Conservation (phyloP, 2,329 filamentous ascomycete genomes). For the Rhytidhysteron rufulum region DNA sequence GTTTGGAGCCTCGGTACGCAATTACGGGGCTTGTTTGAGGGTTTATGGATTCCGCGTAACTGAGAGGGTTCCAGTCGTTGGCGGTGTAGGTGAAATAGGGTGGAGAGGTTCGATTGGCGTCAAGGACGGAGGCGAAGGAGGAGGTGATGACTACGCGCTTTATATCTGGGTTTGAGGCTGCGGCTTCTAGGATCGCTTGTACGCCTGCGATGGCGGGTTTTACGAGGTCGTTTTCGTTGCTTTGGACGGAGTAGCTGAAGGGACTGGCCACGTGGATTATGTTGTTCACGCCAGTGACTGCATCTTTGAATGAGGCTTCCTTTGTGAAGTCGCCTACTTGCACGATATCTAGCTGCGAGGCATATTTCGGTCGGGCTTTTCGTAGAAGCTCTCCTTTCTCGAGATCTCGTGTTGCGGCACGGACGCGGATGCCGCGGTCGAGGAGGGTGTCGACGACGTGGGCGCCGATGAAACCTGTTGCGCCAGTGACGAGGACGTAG, state of each 20-base stretch:
- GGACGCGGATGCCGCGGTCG: background rate
- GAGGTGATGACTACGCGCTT: conserved; percentile 17
- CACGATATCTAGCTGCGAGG: conserved; percentile 19
- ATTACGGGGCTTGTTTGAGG: conserved; percentile 8
- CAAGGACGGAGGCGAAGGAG: conserved; percentile 5
- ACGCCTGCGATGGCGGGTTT: conserved; percentile 7
- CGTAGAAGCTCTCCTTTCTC: background rate
- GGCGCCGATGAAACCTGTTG: background rate
- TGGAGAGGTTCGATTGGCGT: conserved; percentile 1
- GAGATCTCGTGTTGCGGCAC: conserved; percentile 5
- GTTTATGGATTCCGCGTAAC: conserved; percentile 15
- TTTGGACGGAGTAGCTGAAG: conserved; percentile 2
- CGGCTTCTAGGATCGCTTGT: conserved; percentile 4
- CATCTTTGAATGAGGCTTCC: conserved; percentile 32
- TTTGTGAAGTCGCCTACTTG: conserved; percentile 34
- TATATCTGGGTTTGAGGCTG: conserved; percentile 9
- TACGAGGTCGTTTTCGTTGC: conserved; percentile 4
- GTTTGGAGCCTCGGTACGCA: conserved; percentile 19
- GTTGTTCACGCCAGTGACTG: conserved; percentile 23
- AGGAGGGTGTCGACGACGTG: background rate
- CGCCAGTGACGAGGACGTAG: conserved; percentile 1
- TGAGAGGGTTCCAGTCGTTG: conserved; percentile 10
- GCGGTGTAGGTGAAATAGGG: conserved; percentile 7
- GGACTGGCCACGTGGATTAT: conserved; percentile 8
- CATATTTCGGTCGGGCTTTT: conserved; percentile 6